These are phyloP conservation scores for Colletotrichum siamense DNA, from an alignment of 2,329 filamentous ascomycete species.

Conservation along the genomic window DNA sequence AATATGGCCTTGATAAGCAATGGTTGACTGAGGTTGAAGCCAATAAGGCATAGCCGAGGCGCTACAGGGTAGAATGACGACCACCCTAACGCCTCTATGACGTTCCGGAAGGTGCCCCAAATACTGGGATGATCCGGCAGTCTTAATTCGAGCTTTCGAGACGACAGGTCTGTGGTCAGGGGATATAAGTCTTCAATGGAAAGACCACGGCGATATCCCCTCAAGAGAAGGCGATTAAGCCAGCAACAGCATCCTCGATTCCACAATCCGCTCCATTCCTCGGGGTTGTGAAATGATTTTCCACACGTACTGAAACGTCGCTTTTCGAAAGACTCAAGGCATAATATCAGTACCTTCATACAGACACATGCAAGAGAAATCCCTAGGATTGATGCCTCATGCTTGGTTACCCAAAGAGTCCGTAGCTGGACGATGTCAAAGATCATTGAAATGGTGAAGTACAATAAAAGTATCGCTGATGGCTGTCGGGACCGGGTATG, in stretches of 20 bases:
- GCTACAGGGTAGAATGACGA: fast-evolving
- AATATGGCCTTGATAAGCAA: neutral
- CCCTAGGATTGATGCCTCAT: neutral
- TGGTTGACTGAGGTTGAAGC: neutral
- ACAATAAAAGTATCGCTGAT: neutral
- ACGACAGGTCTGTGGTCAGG: neutral
- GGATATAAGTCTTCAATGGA: conserved; percentile 32
- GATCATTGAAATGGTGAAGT: neutral
- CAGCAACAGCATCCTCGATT: conserved; percentile 36
- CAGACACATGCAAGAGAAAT: conserved; percentile 23
- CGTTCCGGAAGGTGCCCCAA: neutral
- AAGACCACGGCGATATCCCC: conserved; percentile 34
- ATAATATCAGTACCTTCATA: conserved; percentile 23
- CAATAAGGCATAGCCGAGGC: neutral
- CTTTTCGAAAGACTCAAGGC: conserved; percentile 26
- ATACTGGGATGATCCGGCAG: neutral
- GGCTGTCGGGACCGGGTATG: neutral
- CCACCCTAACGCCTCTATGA: neutral
- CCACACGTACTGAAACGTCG: neutral
- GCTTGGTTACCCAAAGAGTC: neutral
- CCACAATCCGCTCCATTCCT: conserved; percentile 35
- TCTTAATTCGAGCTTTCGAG: neutral
- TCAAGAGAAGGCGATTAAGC: conserved; percentile 35
- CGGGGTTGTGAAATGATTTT: conserved; percentile 39
- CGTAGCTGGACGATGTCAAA: neutral